A percentile compares a stretch with the other conserved stretches of the same genome.
Conservation (phyloP, 768 basidiomycete genomes). For the Coprinopsis cinerea region DNA sequence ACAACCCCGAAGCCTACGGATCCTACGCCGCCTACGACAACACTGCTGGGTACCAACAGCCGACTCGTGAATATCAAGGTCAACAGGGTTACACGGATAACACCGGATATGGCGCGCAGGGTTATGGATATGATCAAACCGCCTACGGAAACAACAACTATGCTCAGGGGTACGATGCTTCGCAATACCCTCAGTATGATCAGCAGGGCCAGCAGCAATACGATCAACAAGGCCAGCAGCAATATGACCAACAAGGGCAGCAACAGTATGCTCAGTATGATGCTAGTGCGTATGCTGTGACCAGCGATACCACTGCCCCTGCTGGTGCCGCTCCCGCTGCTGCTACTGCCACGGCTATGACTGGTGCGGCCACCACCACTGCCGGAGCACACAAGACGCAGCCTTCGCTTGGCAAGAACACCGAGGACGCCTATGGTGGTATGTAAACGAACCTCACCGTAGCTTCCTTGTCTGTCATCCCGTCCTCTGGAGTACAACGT, state of each 20-base stretch:
- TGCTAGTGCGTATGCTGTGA: constrained; percentile 16
- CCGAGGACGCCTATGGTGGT: constrained; percentile 33
- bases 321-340: constrained; percentile 15
- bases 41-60: constrained; percentile 22
- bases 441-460: constrained; percentile 20
- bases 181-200: constrained; percentile 15
- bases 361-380: background rate
- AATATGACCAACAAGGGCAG: constrained; percentile 16
- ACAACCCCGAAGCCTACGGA: constrained; percentile 40
- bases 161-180: constrained; percentile 5
- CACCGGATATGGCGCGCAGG: background rate
- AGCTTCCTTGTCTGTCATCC: too few species aligned
- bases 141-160: constrained; percentile 2
- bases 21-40: constrained; percentile 17
- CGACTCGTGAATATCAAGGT: constrained; percentile 27
- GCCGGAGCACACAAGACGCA: constrained; percentile 16
- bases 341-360: constrained; percentile 4
- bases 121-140: constrained; percentile 8
- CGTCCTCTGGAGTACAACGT: too few species aligned
- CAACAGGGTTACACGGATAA: constrained; percentile 13
- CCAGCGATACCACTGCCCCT: background rate
- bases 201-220: constrained; percentile 13
- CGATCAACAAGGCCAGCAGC: constrained; percentile 5
- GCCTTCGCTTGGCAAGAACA: constrained; percentile 14
- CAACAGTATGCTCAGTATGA: constrained; percentile 18